Evolutionary conservation across 257 asterid genomes (phyloP), one percentile per base, ranked within the genome.

Genomic region (Capsicum baccatum): DNA sequence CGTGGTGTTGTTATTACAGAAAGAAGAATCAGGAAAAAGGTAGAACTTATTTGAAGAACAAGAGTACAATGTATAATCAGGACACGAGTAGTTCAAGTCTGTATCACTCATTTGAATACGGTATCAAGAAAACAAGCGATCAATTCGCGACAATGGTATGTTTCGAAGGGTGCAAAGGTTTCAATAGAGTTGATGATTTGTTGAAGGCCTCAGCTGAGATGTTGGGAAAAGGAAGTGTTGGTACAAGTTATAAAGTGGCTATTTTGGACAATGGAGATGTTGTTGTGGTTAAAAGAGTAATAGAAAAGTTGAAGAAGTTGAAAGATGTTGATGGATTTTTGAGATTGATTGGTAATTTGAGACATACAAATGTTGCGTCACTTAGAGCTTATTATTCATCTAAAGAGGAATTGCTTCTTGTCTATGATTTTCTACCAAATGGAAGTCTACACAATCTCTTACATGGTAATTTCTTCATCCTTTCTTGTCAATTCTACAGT

Each of bases 171-270:
- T 84, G 91, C 17, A 86, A 85, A 63, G 88, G 91, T 12, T 88
- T 88, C 59, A 79, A 17, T 2, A 86, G 67, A 54, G 89, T 88
- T 62, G 91, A 89, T 60, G 88, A 87, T 63, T 73, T 89, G 68
- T 83, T 89, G 83, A 87, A 85, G 79, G 91, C 91, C 10, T 89
- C 91, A 0, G 91, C 91, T 71, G 91, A 89, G 79, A 87, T 89
- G 85, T 66, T 89, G 54, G 91, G 91, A 6, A 89, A 85, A 67
- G 91, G 91, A n/a, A 84, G 84, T n/a, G 58, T 82, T 33, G 91
- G 91, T 66, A 84, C 91, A 60, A 86, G 86, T 52, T 88, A 88
- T 16, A 84, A 83, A 63, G 91, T 88, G 76, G 91, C 73, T 68
- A 81, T 88, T 16, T 69, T 69, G 86, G 89, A 88, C 14, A 50